Evolutionary conservation across 257 asterid species (phyloP), one percentile per base, ranked within the genome.

Genomic region (Fraxinus excelsior): DNA sequence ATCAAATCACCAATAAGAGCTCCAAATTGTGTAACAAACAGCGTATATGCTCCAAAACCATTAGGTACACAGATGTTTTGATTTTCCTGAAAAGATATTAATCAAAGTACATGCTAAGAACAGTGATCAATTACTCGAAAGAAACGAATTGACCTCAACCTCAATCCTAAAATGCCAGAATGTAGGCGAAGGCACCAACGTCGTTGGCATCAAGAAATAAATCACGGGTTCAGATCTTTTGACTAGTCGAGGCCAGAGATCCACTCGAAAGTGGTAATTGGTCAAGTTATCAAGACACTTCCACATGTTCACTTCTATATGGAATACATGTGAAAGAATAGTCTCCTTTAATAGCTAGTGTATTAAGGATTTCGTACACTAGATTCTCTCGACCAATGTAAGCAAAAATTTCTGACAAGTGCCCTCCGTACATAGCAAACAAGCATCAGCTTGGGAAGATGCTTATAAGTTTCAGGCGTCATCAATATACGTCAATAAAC

Each of bases 1-100:
- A 62, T 74, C 70, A 44, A 68, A 65, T 60, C 26, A 62, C 74
- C 69, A 56, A 34, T 7, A 71, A 64, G 19, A 25, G 34, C 78
- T 26, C 53, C 60, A 70, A 70, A 64, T 70, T 25, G 62, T 19
- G 74, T 5, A 19, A 29, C 16, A 76, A 34, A 5, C 49, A 14
- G 31, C 25, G 26, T 60, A 60, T 60, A 60, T 60, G 16, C 18
- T 11, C 35, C 68, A 62, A 21, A 62, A 62, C 28, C 68, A n/a
- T 4, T 21, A 11, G 18, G 19, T 9, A 23, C 34, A 7, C 34
- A 1, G 19, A 31, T 62, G 67, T 10, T 58, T 23, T 60, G 18
- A 60, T 29, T 60, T 62, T 6, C 18, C 68, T 12, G 34, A 25
- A 62, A 58, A 21, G 29, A 58, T n/a, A 2, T 58, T 7, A 58